A percentile compares a stretch with the other conserved stretches of the same genome.
These are phyloP conservation scores for Russula abietina DNA, from an alignment of 768 basidiomycete species.

Conservation along the genomic window DNA sequence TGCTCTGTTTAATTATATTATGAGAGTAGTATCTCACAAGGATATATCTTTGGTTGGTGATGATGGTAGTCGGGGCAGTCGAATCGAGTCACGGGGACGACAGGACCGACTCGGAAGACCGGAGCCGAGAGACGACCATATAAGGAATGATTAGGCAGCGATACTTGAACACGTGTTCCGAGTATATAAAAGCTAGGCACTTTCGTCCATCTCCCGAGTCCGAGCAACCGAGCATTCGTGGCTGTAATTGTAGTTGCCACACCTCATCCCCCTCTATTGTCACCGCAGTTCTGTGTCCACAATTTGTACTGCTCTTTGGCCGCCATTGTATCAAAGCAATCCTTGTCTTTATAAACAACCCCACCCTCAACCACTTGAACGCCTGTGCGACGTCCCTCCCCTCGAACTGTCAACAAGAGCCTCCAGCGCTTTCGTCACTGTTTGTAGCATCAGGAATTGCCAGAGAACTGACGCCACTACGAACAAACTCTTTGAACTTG, in stretches of 20 bases:
- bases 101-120: background rate
- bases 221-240: background rate
- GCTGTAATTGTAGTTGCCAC: background rate
- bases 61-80: no score
- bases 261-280: background rate
- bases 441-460: background rate
- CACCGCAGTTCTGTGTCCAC: background rate
- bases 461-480: background rate
- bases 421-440: background rate
- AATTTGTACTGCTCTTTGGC: background rate
- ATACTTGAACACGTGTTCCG: background rate
- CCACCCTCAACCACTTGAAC: background rate
- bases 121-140: background rate
- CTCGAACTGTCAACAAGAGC: background rate
- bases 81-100: background rate
- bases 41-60: no score
- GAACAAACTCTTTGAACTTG: background rate
- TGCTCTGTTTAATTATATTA: no score
- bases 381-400: background rate
- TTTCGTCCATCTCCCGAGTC: background rate
- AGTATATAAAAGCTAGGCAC: background rate
- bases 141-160: background rate
- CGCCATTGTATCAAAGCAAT: conserved; percentile 8
- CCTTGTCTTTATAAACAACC: background rate
- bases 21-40: background rate